phyloP scores from a whole-genome alignment of 768 basidiomycete species.

The Rubroboletus pulcherrimus region DNA sequence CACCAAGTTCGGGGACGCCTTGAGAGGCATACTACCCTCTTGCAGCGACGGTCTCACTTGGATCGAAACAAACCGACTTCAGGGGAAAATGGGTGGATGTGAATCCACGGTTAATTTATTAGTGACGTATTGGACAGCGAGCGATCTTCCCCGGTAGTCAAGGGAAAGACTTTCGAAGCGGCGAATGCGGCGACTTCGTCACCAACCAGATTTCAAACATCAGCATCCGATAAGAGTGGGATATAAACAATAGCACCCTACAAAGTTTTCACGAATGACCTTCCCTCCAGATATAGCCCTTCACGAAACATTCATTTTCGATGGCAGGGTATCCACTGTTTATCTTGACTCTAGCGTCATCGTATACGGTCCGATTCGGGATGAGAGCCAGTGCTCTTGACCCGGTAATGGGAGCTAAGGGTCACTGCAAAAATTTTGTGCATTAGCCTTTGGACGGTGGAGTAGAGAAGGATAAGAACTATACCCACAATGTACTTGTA shows the following conservation, averaged over 20 bases:
- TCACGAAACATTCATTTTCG: not conserved
- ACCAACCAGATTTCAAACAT: not conserved
- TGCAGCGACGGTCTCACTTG: not conserved
- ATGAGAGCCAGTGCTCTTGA: slow-evolving; percentile 3
- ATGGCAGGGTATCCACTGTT: not conserved
- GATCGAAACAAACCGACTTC: not conserved
- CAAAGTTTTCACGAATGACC: slow-evolving; percentile 6
- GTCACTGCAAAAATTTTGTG: not conserved
- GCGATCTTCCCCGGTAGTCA: not conserved
- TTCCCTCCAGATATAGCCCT: slow-evolving; percentile 14
- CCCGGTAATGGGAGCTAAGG: not conserved
- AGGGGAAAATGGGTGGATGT: not conserved
- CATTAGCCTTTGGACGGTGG: not conserved
- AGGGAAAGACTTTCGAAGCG: not conserved
- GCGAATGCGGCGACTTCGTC: not conserved
- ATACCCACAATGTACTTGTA: not conserved
- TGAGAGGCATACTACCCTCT: not conserved
- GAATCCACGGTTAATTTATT: not conserved
- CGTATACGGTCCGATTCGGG: not conserved
- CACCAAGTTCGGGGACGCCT: not conserved
- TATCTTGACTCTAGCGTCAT: slow-evolving; percentile 5
- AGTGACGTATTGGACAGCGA: too few relatives aligned
- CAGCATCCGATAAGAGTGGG: not conserved
- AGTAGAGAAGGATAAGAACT: not conserved
- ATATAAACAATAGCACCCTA: not conserved